These are phyloP conservation scores for Candida verbasci DNA, from an alignment of 805 yeast species.

Conservation along the genomic window DNA sequence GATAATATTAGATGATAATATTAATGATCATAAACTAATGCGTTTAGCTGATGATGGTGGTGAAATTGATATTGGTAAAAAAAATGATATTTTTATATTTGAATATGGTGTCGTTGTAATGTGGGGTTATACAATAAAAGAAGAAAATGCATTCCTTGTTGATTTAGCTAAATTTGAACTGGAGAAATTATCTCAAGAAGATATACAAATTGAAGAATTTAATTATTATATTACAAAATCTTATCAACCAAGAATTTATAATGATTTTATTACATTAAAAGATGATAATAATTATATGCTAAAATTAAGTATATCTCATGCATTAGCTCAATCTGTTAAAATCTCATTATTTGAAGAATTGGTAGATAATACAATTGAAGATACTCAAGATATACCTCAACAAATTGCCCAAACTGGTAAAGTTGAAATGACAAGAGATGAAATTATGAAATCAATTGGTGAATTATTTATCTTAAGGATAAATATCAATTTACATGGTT, in stretches of 20 bases:
- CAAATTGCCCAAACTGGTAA: conserved; percentile 94
- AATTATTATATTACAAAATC: conserved; percentile 91
- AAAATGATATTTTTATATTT: conserved; percentile 80
- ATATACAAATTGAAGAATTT: conserved; percentile 90
- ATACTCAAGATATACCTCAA: conserved; percentile 94
- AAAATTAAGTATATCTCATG: conserved; percentile 90
- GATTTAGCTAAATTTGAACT: conserved; percentile 89
- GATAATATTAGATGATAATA: conserved; percentile 9
- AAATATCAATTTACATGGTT: conserved; percentile 78
- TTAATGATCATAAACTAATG: conserved; percentile 37
- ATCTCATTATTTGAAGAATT: conserved; percentile 93
- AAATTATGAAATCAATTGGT: conserved; percentile 96
- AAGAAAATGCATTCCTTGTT: conserved; percentile 74
- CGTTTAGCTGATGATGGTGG: conserved; percentile 93
- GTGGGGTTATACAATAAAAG: conserved; percentile 90
- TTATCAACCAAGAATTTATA: conserved; percentile 92
- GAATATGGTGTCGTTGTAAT: conserved; percentile 96
- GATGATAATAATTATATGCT: conserved; percentile 90
- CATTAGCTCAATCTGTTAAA: conserved; percentile 92
- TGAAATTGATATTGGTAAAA: conserved; percentile 80
- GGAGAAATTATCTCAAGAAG: conserved; percentile 88
- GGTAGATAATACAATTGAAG: conserved; percentile 95
- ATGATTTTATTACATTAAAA: conserved; percentile 88
- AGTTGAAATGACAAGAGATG: conserved; percentile 89
- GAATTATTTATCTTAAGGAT: conserved; percentile 86